Evolutionary conservation across 2,329 filamentous ascomycete genomes (phyloP), one percentile per base, ranked within the genome.

Genomic region (Botrytis paeoniae): DNA sequence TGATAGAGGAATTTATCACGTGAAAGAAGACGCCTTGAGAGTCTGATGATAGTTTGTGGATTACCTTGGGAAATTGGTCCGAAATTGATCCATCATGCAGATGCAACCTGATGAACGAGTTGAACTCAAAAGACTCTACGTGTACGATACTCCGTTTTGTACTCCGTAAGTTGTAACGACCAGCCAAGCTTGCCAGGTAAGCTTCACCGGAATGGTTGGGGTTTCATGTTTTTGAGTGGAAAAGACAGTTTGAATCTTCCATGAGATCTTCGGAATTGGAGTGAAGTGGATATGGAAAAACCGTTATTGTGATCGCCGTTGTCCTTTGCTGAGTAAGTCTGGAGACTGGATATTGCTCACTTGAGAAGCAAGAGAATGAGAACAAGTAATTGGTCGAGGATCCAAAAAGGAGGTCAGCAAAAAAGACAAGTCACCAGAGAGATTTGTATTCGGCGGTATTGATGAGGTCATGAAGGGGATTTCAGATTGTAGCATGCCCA

Each of bases 271-370:
- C 51, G 18, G 25, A 18, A 63, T 41, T 63, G 25, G 61, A 22
- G 61, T 37, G 29, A 14, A 32, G 29, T 61, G 59, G 59, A 61
- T 37, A n/a, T 35, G 29, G 60, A 25, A 64, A 54, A 66, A 29
- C 64, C 64, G 64, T 66, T 66, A 66, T 66, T 66, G 64, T 66
- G 64, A 66, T 66, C 43, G 45, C 64, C 45, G 22, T 29, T 39
- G n/a, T 66, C 7, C n/a, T 35, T n/a, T 29, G 45, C 45, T 48
- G 63, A 65, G 29, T 35, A 48, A 48, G 20, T 61, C 59, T 25
- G 35, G 20, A 48, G 32, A 25, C 59, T 16, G 35, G 12, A 61
- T 61, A 8, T 39, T 61, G 32, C 35, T 61, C 35, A 39, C 59
- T 14, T 62, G 35, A 62, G 35, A n/a, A 29, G 14, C n/a, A 18